phyloP scores from a whole-genome alignment of 768 basidiomycete genomes.

The Boletus barrowsii region DNA sequence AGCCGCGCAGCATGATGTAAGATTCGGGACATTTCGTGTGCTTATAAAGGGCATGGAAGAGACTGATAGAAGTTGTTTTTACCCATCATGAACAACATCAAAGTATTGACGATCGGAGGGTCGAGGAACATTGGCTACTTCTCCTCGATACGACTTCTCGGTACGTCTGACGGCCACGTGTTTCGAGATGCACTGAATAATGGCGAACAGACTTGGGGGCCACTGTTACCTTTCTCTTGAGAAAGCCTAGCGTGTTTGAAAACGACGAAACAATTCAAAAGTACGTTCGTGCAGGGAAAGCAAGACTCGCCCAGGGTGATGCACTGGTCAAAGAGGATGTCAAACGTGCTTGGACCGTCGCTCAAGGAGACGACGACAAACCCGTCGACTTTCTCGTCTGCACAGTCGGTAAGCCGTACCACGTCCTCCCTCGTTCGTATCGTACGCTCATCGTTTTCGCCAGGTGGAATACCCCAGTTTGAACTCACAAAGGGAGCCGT shows the following conservation, averaged over 20 bases:
- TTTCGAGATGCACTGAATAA: background rate
- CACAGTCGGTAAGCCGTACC: slow-evolving; percentile 49
- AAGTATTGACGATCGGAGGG: slow-evolving; percentile 46
- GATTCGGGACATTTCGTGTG: background rate
- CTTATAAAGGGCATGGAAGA: slow-evolving; percentile 1
- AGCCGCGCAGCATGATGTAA: slow-evolving; percentile 1
- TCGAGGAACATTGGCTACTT: slow-evolving; percentile 57
- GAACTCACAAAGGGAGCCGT: slow-evolving; percentile 45
- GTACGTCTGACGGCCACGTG: slow-evolving; percentile 25
- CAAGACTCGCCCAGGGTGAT: slow-evolving; percentile 57
- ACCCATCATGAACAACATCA: slow-evolving; percentile 19
- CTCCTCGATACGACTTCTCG: slow-evolving; percentile 45
- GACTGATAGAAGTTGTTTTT: too few species aligned
- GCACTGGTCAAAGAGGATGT: slow-evolving; percentile 54
- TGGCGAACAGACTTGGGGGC: slow-evolving; percentile 48
- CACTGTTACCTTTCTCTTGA: slow-evolving; percentile 62
- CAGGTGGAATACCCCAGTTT: slow-evolving; percentile 39
- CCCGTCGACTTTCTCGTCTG: slow-evolving; percentile 56
- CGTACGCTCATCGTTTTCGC: background rate
- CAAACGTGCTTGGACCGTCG: slow-evolving; percentile 47
- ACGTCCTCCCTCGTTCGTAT: background rate
- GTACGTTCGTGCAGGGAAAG: slow-evolving; percentile 49
- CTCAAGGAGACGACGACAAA: slow-evolving; percentile 22
- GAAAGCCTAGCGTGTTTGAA: slow-evolving; percentile 51
- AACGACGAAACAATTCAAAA: slow-evolving; percentile 49